phyloP scores from a whole-genome alignment of 257 asterid species.

The Ehretia macrophylla region DNA sequence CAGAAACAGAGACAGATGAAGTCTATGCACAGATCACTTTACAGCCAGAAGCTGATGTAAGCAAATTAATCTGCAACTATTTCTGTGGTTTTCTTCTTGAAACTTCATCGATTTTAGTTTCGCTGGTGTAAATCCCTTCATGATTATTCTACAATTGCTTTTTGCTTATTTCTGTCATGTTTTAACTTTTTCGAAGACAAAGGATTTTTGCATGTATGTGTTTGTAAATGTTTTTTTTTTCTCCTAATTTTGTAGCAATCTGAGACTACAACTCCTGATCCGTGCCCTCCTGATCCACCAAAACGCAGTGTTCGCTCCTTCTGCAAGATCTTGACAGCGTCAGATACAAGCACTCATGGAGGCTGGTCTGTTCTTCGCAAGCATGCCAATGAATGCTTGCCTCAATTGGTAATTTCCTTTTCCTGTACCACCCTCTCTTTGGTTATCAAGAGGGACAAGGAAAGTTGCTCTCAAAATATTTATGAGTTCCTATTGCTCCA shows the following conservation, averaged over 20 bases:
- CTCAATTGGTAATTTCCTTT: conserved; percentile 50
- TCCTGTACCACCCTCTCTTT: too few species aligned
- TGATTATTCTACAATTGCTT: too few species aligned
- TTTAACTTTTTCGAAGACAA: not conserved
- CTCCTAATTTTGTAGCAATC: conserved; percentile 40
- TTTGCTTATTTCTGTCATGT: too few species aligned
- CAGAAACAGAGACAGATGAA: conserved; percentile 77
- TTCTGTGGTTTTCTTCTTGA: not conserved
- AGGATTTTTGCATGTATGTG: not conserved
- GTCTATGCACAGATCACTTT: conserved; percentile 81
- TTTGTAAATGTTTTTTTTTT: conserved; percentile 16
- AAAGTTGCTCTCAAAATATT: too few species aligned
- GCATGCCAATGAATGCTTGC: conserved; percentile 87
- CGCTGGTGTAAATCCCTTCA: too few species aligned
- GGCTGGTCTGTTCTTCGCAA: conserved; percentile 90
- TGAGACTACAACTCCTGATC: conserved; percentile 54
- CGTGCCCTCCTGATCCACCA: conserved; percentile 49
- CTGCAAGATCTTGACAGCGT: conserved; percentile 79
- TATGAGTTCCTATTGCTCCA: too few species aligned
- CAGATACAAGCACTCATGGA: conserved; percentile 93
- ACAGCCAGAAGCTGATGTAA: conserved; percentile 68
- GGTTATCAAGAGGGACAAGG: too few species aligned
- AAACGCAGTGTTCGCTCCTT: conserved; percentile 48
- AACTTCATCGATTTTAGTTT: not conserved
- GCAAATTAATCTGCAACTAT: conserved; percentile 13